Conservation (phyloP, 352 stramenopile species). For the Phytopythium helicoides region DNA sequence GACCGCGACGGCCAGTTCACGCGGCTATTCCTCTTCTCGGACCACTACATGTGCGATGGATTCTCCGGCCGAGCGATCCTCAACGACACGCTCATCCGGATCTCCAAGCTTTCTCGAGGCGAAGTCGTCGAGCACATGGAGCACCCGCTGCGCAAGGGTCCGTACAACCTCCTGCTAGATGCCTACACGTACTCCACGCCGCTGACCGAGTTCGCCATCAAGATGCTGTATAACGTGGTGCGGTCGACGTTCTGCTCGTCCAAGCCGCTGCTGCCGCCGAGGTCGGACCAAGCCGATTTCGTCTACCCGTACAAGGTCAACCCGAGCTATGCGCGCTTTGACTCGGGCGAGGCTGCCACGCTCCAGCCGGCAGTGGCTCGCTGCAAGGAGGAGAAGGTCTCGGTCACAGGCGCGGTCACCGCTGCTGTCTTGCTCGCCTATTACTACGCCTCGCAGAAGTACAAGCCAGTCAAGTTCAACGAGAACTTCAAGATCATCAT, state of each 20-base stretch:
- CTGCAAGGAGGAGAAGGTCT: slow-evolving; percentile 26
- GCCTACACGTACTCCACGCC: slow-evolving; percentile 15
- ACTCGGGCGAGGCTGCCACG: slow-evolving; percentile 15
- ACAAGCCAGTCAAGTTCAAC: slow-evolving; percentile 10
- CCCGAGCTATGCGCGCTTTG: slow-evolving; percentile 26
- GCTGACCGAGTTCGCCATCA: slow-evolving; percentile 21
- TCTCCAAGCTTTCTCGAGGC: slow-evolving; percentile 7
- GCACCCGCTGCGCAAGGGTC: slow-evolving; percentile 19
- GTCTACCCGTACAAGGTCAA: slow-evolving; percentile 24
- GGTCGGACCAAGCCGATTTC: slow-evolving; percentile 23
- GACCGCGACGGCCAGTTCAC: slow-evolving; percentile 12
- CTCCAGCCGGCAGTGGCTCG: slow-evolving; percentile 18
- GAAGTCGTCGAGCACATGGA: slow-evolving; percentile 9
- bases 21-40: slow-evolving; percentile 47
- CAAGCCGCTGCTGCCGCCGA: slow-evolving; percentile 29
- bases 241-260: slow-evolving; percentile 8
- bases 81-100: slow-evolving; percentile 23
- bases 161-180: slow-evolving; percentile 37
- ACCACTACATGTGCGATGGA: slow-evolving; percentile 46
- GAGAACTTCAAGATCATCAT: slow-evolving; percentile 17
- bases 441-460: slow-evolving; percentile 10
- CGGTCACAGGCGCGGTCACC: slow-evolving; percentile 27
- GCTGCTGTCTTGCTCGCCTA: slow-evolving; percentile 25
- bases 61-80: slow-evolving; percentile 32
- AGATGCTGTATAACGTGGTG: slow-evolving; percentile 23